Evolutionary conservation across 257 asterid species (phyloP).

Genomic region (Primulina huaijiensis): DNA sequence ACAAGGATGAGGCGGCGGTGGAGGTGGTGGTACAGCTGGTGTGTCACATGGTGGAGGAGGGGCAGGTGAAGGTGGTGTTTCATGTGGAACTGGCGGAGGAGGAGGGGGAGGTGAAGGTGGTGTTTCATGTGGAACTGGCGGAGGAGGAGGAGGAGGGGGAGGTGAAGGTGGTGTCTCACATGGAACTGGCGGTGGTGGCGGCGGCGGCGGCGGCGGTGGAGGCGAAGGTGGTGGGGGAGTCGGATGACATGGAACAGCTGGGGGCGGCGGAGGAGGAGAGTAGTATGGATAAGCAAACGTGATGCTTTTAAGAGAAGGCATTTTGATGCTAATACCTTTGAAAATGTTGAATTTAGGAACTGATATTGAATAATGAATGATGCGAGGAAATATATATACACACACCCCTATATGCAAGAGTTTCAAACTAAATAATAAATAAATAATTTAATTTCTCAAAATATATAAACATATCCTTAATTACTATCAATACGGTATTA

Average conservation of each 20-base stretch:
- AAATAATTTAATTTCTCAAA: not conserved
- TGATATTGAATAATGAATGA: not conserved
- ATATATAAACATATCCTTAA: no score
- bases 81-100: not conserved
- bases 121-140: not conserved
- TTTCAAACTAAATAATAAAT: not conserved
- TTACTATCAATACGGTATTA: no score
- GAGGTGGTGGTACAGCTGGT: not conserved
- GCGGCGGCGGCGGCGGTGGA: not conserved
- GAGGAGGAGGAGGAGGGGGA: not conserved
- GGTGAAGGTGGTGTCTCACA: not conserved
- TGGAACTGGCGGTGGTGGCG: not conserved
- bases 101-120: not conserved
- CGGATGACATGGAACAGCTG: not conserved
- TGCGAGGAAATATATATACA: no score
- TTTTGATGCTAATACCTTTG: not conserved
- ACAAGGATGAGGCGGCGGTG: not conserved
- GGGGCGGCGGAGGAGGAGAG: conserved; percentile 1
- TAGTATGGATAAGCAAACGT: conserved; percentile 39
- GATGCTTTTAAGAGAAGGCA: conserved; percentile 33
- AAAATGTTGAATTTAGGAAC: not conserved
- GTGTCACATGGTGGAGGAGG: conserved; percentile 8
- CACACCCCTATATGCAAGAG: not conserved
- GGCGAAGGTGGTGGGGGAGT: not conserved
- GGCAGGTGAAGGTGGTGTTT: no score